Conservation (phyloP, 2,329 filamentous ascomycete genomes). For the Diplodia seriata region DNA sequence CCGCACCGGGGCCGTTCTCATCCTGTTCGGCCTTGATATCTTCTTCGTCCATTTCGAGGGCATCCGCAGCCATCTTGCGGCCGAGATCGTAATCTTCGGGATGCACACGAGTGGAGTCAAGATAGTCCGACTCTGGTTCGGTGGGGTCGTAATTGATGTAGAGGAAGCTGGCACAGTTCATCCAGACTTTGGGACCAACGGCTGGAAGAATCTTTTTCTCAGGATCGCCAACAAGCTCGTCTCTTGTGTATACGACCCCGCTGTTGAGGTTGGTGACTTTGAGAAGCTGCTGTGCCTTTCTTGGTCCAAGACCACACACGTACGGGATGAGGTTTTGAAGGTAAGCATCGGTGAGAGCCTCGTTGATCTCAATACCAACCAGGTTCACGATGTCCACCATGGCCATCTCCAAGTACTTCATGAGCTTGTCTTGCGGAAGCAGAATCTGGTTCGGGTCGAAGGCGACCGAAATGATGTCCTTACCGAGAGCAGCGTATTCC, state of each 20-base stretch:
- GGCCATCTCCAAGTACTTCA: constrained; percentile 88
- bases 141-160: constrained; percentile 87
- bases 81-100: constrained; percentile 98
- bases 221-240: constrained; percentile 87
- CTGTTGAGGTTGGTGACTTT: constrained; percentile 88
- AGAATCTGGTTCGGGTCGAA: constrained; percentile 92
- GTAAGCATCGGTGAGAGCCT: constrained; percentile 81
- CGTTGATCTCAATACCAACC: constrained; percentile 93
- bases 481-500: constrained; percentile 91
- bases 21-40: constrained; percentile 95
- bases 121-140: constrained; percentile 82
- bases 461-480: constrained; percentile 82
- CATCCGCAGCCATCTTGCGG: constrained; percentile 97
- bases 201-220: constrained; percentile 75
- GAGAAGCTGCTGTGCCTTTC: constrained; percentile 83
- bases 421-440: constrained; percentile 83
- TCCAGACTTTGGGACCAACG: constrained; percentile 89
- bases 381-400: constrained; percentile 99
- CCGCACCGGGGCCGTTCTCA: constrained; percentile 86
- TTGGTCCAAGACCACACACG: constrained; percentile 86
- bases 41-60: constrained; percentile 94
- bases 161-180: constrained; percentile 95
- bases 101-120: constrained; percentile 96
- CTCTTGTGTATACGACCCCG: constrained; percentile 62
- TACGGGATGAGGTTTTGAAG: constrained; percentile 89